phyloP scores from a whole-genome alignment of 441 rosid genomes.

The Adansonia gregorii region DNA sequence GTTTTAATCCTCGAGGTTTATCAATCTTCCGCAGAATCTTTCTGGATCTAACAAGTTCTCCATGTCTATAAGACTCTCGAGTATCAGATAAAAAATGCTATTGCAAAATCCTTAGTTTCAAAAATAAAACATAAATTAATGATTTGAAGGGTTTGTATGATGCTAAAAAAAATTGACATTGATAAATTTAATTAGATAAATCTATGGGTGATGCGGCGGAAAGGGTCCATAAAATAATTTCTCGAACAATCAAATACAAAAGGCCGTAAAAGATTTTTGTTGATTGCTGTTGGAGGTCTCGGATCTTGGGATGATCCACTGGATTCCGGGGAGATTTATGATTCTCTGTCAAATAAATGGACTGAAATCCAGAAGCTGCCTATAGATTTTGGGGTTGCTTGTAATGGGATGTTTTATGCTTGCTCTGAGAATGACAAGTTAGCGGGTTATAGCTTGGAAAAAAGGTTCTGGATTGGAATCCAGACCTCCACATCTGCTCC shows the following conservation, averaged over 20 bases:
- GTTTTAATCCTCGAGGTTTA: no score
- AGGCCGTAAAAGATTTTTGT: constrained; percentile 56
- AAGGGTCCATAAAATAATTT: no score
- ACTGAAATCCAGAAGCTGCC: constrained; percentile 84
- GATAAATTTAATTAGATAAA: no score
- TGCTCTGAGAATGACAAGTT: constrained; percentile 89
- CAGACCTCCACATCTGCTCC: constrained; percentile 85
- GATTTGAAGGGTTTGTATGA: no score
- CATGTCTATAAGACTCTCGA: no score
- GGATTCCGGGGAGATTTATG: constrained; percentile 96
- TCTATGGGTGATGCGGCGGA: no score
- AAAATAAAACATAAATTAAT: no score
- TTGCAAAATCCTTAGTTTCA: no score
- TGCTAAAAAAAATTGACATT: no score
- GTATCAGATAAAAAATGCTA: no score
- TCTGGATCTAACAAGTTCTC: no score
- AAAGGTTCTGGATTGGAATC: constrained; percentile 88
- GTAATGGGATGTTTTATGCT: constrained; percentile 82
- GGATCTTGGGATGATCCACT: constrained; percentile 87
- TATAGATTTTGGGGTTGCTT: constrained; percentile 76
- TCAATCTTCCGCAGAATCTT: no score
- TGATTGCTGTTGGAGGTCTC: constrained; percentile 81
- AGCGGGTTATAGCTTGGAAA: constrained; percentile 83
- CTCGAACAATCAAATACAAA: constrained; percentile 45
- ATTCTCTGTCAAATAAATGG: constrained; percentile 83